Evolutionary conservation across 495 filamentous ascomycete species (phyloP), one percentile per base, ranked within the genome.

Genomic region (Neurospora sublineolata): DNA sequence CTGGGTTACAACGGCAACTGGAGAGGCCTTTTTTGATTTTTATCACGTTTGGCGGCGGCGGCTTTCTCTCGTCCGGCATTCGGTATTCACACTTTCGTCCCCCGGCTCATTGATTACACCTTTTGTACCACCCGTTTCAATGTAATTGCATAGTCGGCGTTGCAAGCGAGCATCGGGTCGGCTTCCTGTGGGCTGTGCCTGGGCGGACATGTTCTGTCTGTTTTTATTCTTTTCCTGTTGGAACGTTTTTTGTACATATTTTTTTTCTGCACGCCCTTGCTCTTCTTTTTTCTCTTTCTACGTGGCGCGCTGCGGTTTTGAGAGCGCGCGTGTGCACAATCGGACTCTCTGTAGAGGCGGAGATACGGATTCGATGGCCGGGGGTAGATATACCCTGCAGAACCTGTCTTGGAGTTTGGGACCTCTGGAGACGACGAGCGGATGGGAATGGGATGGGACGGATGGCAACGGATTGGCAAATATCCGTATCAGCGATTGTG

Each of bases 11-110:
- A 70, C 39, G 72, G 68, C 64, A 76, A 74, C 71, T 30, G 68
- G 70, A 77, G 73, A 69, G 75, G 78, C 74, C 77, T 71, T 77
- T 77, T 69, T 75, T 77, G 77, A 76, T 42, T 77, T 77, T 42
- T 36, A 64, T 27, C 52, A 64, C 52, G 52, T 16, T 64, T 64
- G 27, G 52, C 52, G 27, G 27, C 52, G 52, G 27, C 23, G 27
- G 52, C 30, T 64, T 64, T 64, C 52, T 64, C 27, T 64, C 52
- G 52, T 64, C 23, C 27, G 27, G 14, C 67, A 68, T 40, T 68
- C 36, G 38, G 33, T 40, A 68, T 68, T n/a, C 14, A 68, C 38
- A 68, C 38, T 37, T 68, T 68, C 4, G 33, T 18, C 52, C 52
- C 27, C 52, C 14, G 52, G 52, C 52, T 64, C 52, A 64, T 64